Conservation (phyloP, 2,329 filamentous ascomycete species). For the Incumbomyces lentus region DNA sequence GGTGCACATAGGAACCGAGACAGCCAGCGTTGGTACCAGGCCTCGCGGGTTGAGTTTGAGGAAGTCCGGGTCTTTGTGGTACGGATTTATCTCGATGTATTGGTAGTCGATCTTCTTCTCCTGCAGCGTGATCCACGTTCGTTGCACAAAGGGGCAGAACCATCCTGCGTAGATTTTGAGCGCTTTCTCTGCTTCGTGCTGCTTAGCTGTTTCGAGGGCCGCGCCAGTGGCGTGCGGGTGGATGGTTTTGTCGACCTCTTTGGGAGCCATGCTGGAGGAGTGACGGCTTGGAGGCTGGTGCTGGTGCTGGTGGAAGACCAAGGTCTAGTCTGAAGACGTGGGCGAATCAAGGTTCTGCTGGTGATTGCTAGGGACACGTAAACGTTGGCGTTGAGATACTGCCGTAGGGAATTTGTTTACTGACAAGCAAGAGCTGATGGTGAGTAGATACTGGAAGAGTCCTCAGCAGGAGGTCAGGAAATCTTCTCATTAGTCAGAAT, state of each 20-base stretch:
- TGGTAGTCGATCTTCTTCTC: conserved; percentile 68
- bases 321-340: too few species aligned
- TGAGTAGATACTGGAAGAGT: too few species aligned
- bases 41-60: conserved; percentile 66
- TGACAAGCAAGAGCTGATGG: too few species aligned
- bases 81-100: conserved; percentile 69
- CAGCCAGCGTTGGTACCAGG: conserved; percentile 57
- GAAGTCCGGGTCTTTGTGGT: conserved; percentile 59
- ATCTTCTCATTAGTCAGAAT: too few species aligned
- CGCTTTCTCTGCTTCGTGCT: conserved; percentile 26
- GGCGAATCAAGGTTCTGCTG: too few species aligned
- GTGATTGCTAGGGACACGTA: too few species aligned
- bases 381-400: too few species aligned
- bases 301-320: too few species aligned
- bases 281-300: neutral
- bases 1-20: conserved; percentile 19
- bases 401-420: too few species aligned
- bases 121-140: conserved; percentile 60
- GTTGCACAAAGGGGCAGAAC: conserved; percentile 62
- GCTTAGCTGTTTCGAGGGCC: conserved; percentile 29
- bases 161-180: conserved; percentile 61
- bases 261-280: conserved; percentile 1
- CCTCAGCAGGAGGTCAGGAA: too few species aligned
- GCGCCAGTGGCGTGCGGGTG: conserved; percentile 36
- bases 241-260: conserved; percentile 32